phyloP scores from a whole-genome alignment of 768 basidiomycete genomes.

The Suillus clintonianus region DNA sequence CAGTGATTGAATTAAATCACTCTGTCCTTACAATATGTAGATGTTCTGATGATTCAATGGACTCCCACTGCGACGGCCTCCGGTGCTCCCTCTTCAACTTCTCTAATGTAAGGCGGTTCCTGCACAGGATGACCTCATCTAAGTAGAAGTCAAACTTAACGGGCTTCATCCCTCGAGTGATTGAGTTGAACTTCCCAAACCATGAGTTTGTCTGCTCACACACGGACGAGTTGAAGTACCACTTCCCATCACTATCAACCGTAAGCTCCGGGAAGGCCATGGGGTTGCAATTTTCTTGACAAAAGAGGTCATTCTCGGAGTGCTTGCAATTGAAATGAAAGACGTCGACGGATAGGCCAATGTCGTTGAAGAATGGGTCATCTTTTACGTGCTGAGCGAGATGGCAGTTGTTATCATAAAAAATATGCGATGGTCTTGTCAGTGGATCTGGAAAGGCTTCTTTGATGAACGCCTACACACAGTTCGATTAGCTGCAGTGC shows the following conservation, averaged over 20 bases:
- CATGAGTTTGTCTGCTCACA: neutral
- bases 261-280: constrained; percentile 29
- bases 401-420: constrained; percentile 30
- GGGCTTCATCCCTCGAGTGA: too few relatives aligned
- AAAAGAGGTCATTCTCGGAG: constrained; percentile 23
- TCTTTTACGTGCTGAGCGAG: constrained; percentile 17
- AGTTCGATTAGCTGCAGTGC: too few relatives aligned
- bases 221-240: neutral
- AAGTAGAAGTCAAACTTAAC: too few relatives aligned
- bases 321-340: constrained; percentile 39
- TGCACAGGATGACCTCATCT: too few relatives aligned
- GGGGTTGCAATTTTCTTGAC: constrained; percentile 32
- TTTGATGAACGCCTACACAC: too few relatives aligned
- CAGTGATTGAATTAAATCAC: too few relatives aligned
- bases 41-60: too few relatives aligned
- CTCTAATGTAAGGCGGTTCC: too few relatives aligned
- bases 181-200: neutral
- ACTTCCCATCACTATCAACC: neutral
- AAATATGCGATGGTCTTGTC: neutral
- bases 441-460: too few relatives aligned
- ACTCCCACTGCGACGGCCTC: too few relatives aligned
- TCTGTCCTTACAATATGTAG: too few relatives aligned
- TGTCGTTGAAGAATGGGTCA: constrained; percentile 16
- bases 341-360: constrained; percentile 36
- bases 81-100: too few relatives aligned